Evolutionary conservation across 169 alveolate species (phyloP), one percentile per base, ranked within the genome.

Genomic region (Eimeria praecox): DNA sequence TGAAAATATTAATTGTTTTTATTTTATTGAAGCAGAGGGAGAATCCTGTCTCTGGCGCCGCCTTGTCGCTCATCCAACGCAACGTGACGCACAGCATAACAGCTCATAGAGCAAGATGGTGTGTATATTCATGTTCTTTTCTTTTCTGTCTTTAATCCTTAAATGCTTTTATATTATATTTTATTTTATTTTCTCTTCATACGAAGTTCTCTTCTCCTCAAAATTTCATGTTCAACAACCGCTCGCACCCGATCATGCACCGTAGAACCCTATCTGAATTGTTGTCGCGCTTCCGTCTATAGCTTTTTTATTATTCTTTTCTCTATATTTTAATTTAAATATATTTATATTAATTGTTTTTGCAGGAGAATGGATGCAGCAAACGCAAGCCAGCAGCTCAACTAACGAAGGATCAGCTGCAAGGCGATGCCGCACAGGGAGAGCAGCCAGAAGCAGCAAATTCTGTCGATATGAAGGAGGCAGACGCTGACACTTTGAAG

Each of bases 301-400:
- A 3, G 46, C 42, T 6, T 12, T 27, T 33, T 69, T 69, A 27
- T 33, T 1, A 8, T 10, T 69, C 27, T 69, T 69, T 4, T 69
- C 20, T 42, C 42, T 20, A 35, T 75, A 18, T 27, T 30, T 42
- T 77, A 22, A 56, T 42, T 3, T 20, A 40, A 33, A 56, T 3
- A 62, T 46, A 33, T 35, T 9, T 38, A 4, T 30, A 10, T 62
- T 35, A 22, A 14, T 46, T 82, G 90, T 52, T 30, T n/a, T 3
- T 27, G 33, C 92, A 86, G 92, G 92, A 86, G 80, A 56, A 49
- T 56, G 92, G 82, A 54, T 86, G 92, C 92, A 86, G 59, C 82
- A 86, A 86, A 49, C 92, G 92, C 56, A 86, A 86, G 64, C 77
- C 92, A 12, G 33, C 92, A 5, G 20, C 62, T 38, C 92, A 86